Conservation (phyloP, 2,329 filamentous ascomycete genomes). For the Dendrostoma leiphaemia region DNA sequence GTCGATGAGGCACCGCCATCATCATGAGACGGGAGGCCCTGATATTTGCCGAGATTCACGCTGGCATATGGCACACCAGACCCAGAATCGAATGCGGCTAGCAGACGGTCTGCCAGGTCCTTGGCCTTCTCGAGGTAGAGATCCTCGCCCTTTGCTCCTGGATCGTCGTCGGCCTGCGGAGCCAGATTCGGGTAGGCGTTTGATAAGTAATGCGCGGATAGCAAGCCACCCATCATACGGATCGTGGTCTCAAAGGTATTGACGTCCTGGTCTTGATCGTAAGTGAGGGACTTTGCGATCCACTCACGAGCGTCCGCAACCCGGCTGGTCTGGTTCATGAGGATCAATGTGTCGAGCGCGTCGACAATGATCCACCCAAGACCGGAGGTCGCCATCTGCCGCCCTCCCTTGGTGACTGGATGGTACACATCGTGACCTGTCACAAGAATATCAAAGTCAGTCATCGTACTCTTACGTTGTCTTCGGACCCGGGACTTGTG, state of each 20-base stretch:
- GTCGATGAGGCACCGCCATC: conserved; percentile 90
- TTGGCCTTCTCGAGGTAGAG: conserved; percentile 94
- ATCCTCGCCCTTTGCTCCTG: conserved; percentile 75
- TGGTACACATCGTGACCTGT: conserved; percentile 81
- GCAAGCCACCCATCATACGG: conserved; percentile 88
- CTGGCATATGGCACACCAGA: conserved; percentile 90
- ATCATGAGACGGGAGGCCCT: conserved; percentile 77
- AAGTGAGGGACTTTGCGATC: conserved; percentile 77
- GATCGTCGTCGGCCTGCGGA: conserved; percentile 68
- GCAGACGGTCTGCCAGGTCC: conserved; percentile 82
- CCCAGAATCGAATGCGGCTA: conserved; percentile 82
- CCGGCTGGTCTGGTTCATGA: conserved; percentile 93
- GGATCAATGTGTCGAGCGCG: conserved; percentile 90
- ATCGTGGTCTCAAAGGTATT: conserved; percentile 98
- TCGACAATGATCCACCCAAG: conserved; percentile 99
- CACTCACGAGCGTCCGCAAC: conserved; percentile 84
- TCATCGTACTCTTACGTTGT: not conserved
- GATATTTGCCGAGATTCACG: conserved; percentile 76
- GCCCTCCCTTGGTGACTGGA: conserved; percentile 74
- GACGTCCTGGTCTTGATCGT: conserved; percentile 91
- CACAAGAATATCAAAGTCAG: conserved; percentile 26
- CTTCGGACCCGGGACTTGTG: not conserved
- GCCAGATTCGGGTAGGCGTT: conserved; percentile 78
- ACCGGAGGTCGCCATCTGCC: conserved; percentile 82
- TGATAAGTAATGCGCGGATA: conserved; percentile 94